phyloP scores from a whole-genome alignment of 1,284 basidiomycete species.

The Pterulicium gracile region DNA sequence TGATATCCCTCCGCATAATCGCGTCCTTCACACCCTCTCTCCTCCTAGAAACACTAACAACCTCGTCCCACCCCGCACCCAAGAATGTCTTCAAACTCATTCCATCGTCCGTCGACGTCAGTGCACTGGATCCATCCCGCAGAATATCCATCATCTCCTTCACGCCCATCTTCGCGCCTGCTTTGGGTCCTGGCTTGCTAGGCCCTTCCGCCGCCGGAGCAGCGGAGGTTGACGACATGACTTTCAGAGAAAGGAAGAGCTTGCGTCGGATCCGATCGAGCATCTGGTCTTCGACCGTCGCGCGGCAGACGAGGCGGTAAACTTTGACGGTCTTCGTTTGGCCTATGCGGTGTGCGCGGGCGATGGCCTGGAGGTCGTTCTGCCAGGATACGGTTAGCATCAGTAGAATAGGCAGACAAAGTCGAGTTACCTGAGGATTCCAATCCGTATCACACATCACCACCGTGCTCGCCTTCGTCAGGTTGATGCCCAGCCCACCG shows the following conservation, averaged over 20 bases:
- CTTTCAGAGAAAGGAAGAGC: conserved; percentile 48
- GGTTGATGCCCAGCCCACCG: conserved; percentile 82
- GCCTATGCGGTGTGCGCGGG: conserved; percentile 73
- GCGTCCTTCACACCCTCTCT: conserved; percentile 28
- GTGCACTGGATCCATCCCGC: conserved; percentile 43
- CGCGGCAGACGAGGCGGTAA: conserved; percentile 43
- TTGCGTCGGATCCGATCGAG: conserved; percentile 51
- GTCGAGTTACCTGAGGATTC: conserved; percentile 40
- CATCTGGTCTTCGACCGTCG: conserved; percentile 60
- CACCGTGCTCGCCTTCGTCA: conserved; percentile 75
- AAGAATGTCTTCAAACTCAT: conserved; percentile 32
- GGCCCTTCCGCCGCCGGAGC: conserved; percentile 12
- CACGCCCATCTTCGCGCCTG: conserved; percentile 23
- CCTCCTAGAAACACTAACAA: conserved; percentile 31
- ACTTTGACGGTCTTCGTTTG: conserved; percentile 78
- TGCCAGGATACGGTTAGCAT: conserved; percentile 29
- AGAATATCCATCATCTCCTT: conserved; percentile 44
- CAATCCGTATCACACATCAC: conserved; percentile 69
- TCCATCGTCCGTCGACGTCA: conserved; percentile 23
- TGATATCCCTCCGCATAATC: conserved; percentile 30
- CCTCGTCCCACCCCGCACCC: conserved; percentile 27
- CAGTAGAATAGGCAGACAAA: background rate
- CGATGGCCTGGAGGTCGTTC: conserved; percentile 84
- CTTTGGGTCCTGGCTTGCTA: no score
- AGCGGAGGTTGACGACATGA: conserved; percentile 29